These are phyloP conservation scores for Trichophyton simii DNA, from an alignment of 2,329 filamentous ascomycete genomes.

Conservation along the genomic window DNA sequence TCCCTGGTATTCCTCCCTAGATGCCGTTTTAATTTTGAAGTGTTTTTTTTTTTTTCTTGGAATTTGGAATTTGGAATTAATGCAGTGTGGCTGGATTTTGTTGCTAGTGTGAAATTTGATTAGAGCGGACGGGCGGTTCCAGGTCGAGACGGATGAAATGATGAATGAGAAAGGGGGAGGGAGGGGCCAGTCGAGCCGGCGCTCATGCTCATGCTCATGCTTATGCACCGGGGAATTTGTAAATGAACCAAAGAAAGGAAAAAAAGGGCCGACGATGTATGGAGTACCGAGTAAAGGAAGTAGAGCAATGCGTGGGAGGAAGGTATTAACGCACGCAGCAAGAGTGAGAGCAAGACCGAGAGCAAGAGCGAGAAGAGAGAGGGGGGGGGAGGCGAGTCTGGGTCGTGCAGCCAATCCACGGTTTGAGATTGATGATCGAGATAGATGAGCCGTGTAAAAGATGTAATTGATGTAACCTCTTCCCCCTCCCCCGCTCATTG, in stretches of 20 bases:
- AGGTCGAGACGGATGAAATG: neutral
- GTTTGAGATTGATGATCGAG: neutral
- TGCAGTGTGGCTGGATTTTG: neutral
- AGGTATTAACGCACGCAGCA: neutral
- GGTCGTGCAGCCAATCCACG: neutral
- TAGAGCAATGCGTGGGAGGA: neutral
- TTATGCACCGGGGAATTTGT: neutral
- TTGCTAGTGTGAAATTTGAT: neutral
- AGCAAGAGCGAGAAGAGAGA: neutral
- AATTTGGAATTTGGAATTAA: neutral
- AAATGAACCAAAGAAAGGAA: neutral
- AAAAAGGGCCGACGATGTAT: neutral
- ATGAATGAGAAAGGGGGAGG: neutral
- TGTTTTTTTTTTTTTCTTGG: no score
- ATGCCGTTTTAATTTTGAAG: neutral
- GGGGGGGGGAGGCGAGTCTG: neutral
- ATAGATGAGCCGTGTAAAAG: neutral
- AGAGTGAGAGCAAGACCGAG: no score
- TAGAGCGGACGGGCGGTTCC: no score
- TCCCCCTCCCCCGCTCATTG: no score
- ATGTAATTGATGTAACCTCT: no score
- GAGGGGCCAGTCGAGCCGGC: neutral
- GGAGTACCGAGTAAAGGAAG: neutral
- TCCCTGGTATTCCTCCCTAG: neutral
- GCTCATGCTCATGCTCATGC: no score